These are phyloP conservation scores for Xylariaceae sp. DNA, from an alignment of 2,329 filamentous ascomycete species.

Conservation along the genomic window DNA sequence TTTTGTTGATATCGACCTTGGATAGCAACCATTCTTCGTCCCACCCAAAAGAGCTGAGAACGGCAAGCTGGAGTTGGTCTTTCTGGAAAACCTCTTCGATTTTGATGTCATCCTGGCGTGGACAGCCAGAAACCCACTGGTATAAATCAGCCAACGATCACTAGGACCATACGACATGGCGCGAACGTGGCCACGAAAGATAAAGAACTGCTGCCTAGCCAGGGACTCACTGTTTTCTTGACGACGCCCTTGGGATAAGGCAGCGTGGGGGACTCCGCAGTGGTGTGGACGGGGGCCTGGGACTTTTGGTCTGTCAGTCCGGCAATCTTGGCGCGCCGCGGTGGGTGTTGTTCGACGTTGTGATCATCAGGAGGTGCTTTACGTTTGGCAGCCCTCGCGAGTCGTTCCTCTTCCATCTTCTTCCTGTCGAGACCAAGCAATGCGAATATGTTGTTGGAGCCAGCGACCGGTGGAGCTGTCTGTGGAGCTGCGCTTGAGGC, in stretches of 20 bases:
- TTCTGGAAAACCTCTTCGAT: constrained; percentile 73
- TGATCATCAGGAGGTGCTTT: constrained; percentile 33
- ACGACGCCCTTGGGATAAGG: constrained; percentile 57
- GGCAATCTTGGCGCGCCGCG: constrained; percentile 23
- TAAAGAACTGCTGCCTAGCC: not conserved
- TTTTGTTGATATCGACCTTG: constrained; percentile 59
- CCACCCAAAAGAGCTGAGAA: constrained; percentile 85
- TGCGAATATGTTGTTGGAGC: constrained; percentile 12
- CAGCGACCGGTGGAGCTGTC: not conserved
- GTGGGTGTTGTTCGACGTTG: constrained; percentile 9
- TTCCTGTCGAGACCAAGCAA: constrained; percentile 63
- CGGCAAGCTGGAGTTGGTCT: constrained; percentile 63
- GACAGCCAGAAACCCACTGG: constrained; percentile 57
- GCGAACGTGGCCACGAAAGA: not conserved
- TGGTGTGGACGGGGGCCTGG: not conserved
- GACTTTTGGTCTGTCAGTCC: not conserved
- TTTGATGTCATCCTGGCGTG: constrained; percentile 69
- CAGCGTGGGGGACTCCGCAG: constrained; percentile 21
- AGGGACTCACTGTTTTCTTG: constrained; percentile 58
- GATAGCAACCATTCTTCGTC: constrained; percentile 72
- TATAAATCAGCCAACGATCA: not conserved
- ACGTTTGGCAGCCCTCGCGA: constrained; percentile 63
- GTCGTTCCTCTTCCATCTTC: constrained; percentile 78
- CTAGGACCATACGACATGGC: not conserved
- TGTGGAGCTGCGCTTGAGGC: not conserved